Base-by-base conservation (phyloP, 371 early-diverging fungal genomes). In the Rhizomucor pusillus region DNA sequence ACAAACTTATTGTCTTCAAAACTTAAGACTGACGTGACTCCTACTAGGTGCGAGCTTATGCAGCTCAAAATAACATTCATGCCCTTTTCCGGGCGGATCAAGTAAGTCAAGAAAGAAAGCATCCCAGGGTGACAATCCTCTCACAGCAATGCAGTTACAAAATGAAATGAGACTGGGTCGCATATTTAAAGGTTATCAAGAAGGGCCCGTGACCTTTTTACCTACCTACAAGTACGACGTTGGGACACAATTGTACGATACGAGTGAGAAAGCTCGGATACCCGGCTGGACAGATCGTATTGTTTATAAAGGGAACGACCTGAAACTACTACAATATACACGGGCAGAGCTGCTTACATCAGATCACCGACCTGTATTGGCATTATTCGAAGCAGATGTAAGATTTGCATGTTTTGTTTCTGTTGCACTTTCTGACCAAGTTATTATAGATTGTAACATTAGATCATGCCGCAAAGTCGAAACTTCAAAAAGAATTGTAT, bases 151-250 rank as follows among this genome's bases (percentile, higher is more conserved):
- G 46, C 85, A 95, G 82, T 81, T 96, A 14, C 66, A 65, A 50
- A 63, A 75, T 25, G 85, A 88, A 65, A 85, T 88, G 73, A 74
- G 67, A 6, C 55, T 62, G 3, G 86, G 88, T 0, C 63, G 66
- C 12, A 85, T 84, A 14, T 98, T 98, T 62, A 69, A 54, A 5
- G 89, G 82, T 0, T 98, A 90, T 66, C 63, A 77, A 29, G 98
- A 98, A 71, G 91, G 87, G 0, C 73, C 71, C 0, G 87, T 97
- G 22, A 77, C 71, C 0, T 98, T 98, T 64, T 70, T 77, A 14
- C 99, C 99, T 1, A 98, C 98, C 0, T 98, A 98, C 75, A 95
- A 95, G 67, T 97, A 89, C 64, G 91, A 94, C 59, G 84, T 86
- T 57, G 92, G 93, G 0, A 90, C 90, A 0, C 74, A 82, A 54